Evolutionary conservation across 2,329 filamentous ascomycete genomes (phyloP).

Genomic region (Dactylella cylindrospora): DNA sequence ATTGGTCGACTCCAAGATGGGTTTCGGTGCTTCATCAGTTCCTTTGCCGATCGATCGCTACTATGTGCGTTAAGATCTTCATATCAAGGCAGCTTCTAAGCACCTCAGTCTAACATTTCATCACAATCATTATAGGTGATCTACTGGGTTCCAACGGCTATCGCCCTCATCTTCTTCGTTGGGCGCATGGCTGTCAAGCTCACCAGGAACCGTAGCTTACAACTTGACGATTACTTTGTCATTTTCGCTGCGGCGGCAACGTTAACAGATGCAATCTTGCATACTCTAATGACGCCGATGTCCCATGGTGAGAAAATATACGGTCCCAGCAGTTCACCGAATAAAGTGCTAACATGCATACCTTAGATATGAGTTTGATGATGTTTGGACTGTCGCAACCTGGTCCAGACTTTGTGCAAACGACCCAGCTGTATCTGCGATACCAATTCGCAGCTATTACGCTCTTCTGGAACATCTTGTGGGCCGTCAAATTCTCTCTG

Average conservation of each 20-base stretch:
- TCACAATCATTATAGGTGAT: constrained; percentile 17
- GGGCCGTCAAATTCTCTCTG: constrained; percentile 50
- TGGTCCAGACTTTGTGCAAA: constrained; percentile 16
- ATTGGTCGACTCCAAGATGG: constrained; percentile 16
- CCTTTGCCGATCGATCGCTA: constrained; percentile 26
- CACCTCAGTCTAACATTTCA: constrained; percentile 1
- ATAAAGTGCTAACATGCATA: background rate
- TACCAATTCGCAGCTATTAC: constrained; percentile 50
- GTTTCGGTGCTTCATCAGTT: constrained; percentile 25
- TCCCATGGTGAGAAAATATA: constrained; percentile 14
- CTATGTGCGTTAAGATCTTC: constrained; percentile 10
- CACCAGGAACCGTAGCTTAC: constrained; percentile 4
- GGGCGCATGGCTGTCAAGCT: constrained; percentile 28
- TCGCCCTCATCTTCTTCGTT: constrained; percentile 30
- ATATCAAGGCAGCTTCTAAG: background rate
- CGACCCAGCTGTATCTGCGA: constrained; percentile 48
- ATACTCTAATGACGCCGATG: constrained; percentile 32
- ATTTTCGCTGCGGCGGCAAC: constrained; percentile 24
- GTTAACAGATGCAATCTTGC: constrained; percentile 15
- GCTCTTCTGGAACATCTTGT: constrained; percentile 50
- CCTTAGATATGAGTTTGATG: constrained; percentile 14
- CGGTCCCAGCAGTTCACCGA: no score
- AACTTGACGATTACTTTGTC: constrained; percentile 34
- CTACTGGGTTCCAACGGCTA: constrained; percentile 30
- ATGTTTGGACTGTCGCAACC: constrained; percentile 33